Conservation (phyloP, 352 stramenopile genomes). For the Blastocystis sp. region DNA sequence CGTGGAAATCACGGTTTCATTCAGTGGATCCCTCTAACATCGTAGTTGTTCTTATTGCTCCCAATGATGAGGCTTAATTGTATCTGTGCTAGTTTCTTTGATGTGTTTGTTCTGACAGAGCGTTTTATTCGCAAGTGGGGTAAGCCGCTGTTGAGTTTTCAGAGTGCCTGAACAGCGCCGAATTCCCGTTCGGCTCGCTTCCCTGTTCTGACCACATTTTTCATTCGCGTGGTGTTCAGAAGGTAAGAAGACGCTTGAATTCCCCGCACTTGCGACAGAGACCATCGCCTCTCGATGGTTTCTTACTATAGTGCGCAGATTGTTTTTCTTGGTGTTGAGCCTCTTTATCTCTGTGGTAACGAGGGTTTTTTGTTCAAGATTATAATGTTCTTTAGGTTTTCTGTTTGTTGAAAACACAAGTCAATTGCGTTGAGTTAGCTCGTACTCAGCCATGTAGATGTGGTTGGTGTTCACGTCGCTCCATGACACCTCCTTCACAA, state of each 20-base stretch:
- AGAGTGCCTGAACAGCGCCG: neutral
- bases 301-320: conserved; percentile 53
- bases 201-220: neutral
- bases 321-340: conserved; percentile 55
- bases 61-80: conserved; percentile 29
- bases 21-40: neutral
- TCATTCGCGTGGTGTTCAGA: neutral
- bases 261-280: conserved; percentile 46
- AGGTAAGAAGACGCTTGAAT: neutral
- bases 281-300: neutral
- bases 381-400: conserved; percentile 11
- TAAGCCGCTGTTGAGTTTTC: too few relatives aligned
- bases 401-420: conserved; percentile 7
- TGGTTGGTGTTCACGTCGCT: conserved; percentile 23
- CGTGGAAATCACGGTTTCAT: conserved; percentile 91
- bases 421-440: conserved; percentile 6
- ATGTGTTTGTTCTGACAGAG: neutral
- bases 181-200: neutral
- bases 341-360: conserved; percentile 18
- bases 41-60: conserved; percentile 52
- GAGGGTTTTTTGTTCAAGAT: conserved; percentile 37
- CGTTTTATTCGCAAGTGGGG: neutral
- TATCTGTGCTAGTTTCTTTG: neutral
- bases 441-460: conserved; percentile 41
- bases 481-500: conserved; percentile 25